phyloP scores from a whole-genome alignment of 208 protist genomes.

The Balamuthia mandrillaris region DNA sequence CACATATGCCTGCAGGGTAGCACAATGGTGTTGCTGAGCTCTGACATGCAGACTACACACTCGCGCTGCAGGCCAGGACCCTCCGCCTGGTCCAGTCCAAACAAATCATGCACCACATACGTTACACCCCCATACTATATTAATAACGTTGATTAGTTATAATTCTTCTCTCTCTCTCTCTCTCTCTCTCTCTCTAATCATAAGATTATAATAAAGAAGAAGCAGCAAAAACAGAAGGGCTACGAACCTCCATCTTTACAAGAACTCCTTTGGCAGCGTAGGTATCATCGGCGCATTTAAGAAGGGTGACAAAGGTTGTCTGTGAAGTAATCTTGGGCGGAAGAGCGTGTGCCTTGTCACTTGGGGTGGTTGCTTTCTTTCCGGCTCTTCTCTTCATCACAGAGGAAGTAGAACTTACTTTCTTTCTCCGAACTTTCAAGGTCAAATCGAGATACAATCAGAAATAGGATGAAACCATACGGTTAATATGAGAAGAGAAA shows the following conservation, averaged over 20 bases:
- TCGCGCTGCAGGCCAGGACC: not conserved
- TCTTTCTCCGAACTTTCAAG: not conserved
- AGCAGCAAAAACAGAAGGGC: too few species aligned
- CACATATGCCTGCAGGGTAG: constrained; percentile 92
- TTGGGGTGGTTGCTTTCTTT: too few species aligned
- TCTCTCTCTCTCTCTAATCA: too few species aligned
- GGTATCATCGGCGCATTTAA: constrained; percentile 5
- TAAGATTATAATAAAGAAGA: too few species aligned
- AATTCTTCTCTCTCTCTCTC: too few species aligned
- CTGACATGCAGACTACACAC: constrained; percentile 88
- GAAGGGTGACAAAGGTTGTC: not conserved
- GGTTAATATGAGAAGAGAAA: not conserved
- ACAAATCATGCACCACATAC: constrained; percentile 23
- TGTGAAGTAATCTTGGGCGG: not conserved
- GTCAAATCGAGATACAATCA: not conserved
- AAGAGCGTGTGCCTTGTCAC: not conserved
- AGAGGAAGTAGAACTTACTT: too few species aligned
- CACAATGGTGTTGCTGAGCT: constrained; percentile 82
- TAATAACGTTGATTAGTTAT: too few species aligned
- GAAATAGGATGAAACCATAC: not conserved
- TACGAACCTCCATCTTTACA: constrained; percentile 6
- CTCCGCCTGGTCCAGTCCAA: not conserved
- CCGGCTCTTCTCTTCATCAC: too few species aligned
- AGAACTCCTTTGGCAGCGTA: not conserved
- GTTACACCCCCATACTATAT: not conserved